These are phyloP conservation scores for Sarocladium strictum DNA, from an alignment of 2,329 filamentous ascomycete species.

Conservation along the genomic window DNA sequence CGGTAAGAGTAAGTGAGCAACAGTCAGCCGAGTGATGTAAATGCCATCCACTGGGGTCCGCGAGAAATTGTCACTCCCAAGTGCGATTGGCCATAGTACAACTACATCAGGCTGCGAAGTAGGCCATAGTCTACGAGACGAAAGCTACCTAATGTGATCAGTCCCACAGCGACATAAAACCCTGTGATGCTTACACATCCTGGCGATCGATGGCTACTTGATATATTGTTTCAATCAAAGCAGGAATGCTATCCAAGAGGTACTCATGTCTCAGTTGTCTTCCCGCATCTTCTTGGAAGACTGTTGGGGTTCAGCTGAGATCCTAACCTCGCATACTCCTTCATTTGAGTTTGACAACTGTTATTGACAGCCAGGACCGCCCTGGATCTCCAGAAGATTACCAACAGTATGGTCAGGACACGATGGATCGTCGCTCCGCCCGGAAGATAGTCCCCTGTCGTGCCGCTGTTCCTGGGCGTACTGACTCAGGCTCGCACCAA, in stretches of 20 bases:
- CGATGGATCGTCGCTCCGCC: conserved; percentile 8
- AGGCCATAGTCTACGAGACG: too few species aligned
- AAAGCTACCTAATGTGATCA: too few species aligned
- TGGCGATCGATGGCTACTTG: too few species aligned
- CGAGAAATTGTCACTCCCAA: neutral
- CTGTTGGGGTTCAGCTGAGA: too few species aligned
- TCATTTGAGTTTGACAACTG: neutral
- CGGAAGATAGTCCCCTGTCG: conserved; percentile 5
- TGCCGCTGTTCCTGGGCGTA: neutral
- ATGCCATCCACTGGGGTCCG: neutral
- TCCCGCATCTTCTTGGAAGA: neutral
- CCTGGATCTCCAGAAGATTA: conserved; percentile 1
- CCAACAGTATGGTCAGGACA: neutral
- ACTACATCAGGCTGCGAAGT: too few species aligned
- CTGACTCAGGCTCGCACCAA: neutral
- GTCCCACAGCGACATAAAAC: too few species aligned
- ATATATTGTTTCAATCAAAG: too few species aligned
- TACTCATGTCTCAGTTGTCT: neutral
- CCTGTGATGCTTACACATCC: too few species aligned
- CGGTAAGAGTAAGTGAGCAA: neutral
- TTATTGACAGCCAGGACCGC: neutral
- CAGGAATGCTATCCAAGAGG: too few species aligned
- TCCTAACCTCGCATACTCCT: too few species aligned
- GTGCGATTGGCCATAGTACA: too few species aligned
- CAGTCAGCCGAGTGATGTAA: neutral